Base-by-base conservation (phyloP, 495 filamentous ascomycete species). In the Beverwykella pulmonaria region DNA sequence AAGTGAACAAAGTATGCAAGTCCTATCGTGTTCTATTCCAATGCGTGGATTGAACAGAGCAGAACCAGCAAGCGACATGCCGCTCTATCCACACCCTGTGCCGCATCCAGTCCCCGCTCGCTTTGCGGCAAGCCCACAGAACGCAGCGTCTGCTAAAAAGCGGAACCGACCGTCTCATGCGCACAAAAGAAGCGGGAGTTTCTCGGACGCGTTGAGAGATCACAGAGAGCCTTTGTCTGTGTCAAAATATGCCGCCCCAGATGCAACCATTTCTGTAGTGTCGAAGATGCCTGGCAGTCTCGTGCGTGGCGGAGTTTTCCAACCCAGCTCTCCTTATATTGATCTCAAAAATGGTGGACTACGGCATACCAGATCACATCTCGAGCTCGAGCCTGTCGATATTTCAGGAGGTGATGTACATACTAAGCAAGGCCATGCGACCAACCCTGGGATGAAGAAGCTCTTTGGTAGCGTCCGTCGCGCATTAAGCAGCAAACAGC, bases 201-300 rank as follows among this genome's bases (percentile, higher is more conserved):
- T 96, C 63, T 92, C 90, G 1, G 94, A 98, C 74, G 96, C 94
- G 2, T 80, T 93, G 60, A 83, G 92, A 72, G 92, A 96, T 73
- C 82, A 84, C 58, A 80, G 88, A 61, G 75, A 80, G 10, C 88
- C 90, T 3, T 73, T 86, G 68, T 83, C 75, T 69, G 78, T 69
- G 56, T 79, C 66, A 74, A 87, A 76, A 79, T 75, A 63, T 76
- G 76, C 56, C 54, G 82, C 27, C 77, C 76, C 71, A 81, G 82
- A 71, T 30, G 54, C 65, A 4, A 27, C 52, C 12, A 61, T 66
- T 44, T 72, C 65, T 23, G 49, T 52, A 19, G 52, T 68, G 17
- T 62, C 61, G 15, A 71, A 73, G 22, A 64, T 92, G 73, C 86
- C 90, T 26, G 91, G 92, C 7, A 91, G 89, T 53, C 82, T 98